Evolutionary conservation across 768 basidiomycete species (phyloP).

Genomic region (Peribolospora baueri): DNA sequence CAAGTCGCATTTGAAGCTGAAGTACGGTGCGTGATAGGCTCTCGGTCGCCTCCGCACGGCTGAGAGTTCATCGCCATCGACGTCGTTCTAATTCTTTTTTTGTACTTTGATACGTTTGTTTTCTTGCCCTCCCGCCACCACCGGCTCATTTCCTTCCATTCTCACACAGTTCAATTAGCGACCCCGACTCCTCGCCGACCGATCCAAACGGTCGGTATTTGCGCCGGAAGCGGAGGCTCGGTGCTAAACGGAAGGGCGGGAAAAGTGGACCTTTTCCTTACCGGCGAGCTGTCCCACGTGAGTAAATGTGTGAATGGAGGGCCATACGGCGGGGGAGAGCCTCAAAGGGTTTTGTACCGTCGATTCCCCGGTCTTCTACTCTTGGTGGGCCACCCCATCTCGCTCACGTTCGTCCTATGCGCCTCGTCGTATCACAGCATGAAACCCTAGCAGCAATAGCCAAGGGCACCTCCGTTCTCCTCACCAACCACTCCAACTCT

Average conservation of each 20-base stretch:
- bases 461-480: conserved; percentile 47
- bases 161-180: conserved; percentile 14
- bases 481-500: conserved; percentile 61
- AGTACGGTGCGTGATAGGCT: conserved; percentile 28
- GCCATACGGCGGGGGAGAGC: background rate
- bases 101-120: too few species aligned
- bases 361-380: background rate
- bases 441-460: conserved; percentile 63
- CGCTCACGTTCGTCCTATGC: background rate
- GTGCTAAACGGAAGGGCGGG: conserved; percentile 34
- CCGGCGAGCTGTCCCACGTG: conserved; percentile 80
- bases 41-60: background rate
- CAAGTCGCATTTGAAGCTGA: conserved; percentile 39
- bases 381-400: background rate
- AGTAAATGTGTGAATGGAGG: conserved; percentile 5
- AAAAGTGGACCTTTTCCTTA: conserved; percentile 64
- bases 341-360: background rate
- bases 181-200: background rate
- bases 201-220: conserved; percentile 47
- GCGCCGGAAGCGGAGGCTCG: conserved; percentile 70
- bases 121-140: too few species aligned
- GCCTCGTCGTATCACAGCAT: conserved; percentile 30
- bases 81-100: too few species aligned
- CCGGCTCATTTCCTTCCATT: background rate
- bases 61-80: too few species aligned